Base-by-base conservation (phyloP, 805 yeast genomes). In the Ogataea methylovora region DNA sequence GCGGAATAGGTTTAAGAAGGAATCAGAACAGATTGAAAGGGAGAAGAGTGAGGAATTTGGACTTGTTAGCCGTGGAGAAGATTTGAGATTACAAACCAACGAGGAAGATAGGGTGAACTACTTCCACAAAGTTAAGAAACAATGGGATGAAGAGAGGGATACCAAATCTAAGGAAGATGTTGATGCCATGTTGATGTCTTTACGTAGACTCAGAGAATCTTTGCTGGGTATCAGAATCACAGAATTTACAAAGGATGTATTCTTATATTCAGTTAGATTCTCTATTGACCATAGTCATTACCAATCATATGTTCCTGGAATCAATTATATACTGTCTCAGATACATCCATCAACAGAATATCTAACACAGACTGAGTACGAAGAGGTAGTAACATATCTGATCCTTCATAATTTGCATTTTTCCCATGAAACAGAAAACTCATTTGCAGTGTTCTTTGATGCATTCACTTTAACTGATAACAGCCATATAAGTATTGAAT, bases 61-160 rank as follows among this genome's bases (percentile, higher is more conserved):
- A 0, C 57, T 74, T 32, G 52, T 77, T 7, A 79, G 84, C 41
- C 57, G 85, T 37, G 84, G 84, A 1, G 78, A 71, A 29, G 77
- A 70, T 36, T 49, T 48, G 33, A 49, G 70, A 26, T 58, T 79
- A 27, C 76, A 69, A 44, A 46, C 54, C 4, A 68, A 69, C 44
- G 60, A 59, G 3, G 33, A 36, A 4, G 71, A 67, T 8, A 56
- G 84, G 43, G 47, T 43, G 5, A 51, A 50, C 20, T 65, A 62
- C 33, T 71, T 69, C 44, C 43, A 51, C 2, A 42, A 52, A 24
- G 65, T 76, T 3, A 48, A 63, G 20, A 29, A 35, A 10, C 49
- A 58, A 14, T 27, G 47, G 21, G 18, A 43, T 29, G 32, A 37
- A 2, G 24, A 27, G 22, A 25, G 24, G 21, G 24, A 31, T 29